Evolutionary conservation across 768 basidiomycete species (phyloP), one percentile per base, ranked within the genome.

Genomic region (Amanita jacksonii): DNA sequence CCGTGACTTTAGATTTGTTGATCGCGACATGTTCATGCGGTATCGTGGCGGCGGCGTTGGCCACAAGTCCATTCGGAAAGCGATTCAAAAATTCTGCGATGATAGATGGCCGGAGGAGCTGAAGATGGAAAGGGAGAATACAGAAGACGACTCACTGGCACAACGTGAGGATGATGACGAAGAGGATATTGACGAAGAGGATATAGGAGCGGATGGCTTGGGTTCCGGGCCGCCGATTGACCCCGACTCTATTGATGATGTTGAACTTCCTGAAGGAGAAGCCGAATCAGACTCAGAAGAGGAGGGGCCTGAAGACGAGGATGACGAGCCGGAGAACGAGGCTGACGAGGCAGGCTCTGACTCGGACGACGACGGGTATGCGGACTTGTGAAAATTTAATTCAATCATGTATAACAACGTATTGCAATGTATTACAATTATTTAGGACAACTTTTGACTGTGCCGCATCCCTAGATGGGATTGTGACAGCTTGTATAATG

Each of bases 1-100:
- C n/a, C n/a, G n/a, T n/a, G n/a, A n/a, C n/a, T 66, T 30, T 27
- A 25, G 35, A 36, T 36, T 36, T 9, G 35, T 39, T 28, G 27
- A 28, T 12, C 27, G 27, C 12, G 27, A 28, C 27, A 28, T 28
- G 27, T 28, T 28, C 12, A 39, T 39, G 38, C 23, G 24, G 27
- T 39, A 24, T 15, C 38, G 38, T n/a, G 38, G 38, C 9, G 38
- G 38, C 9, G 38, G 38, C 12, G 24, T 39, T 15, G 38, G 38
- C n/a, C 38, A 41, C 39, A 41, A 41, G 39, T 41, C 39, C 4
- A 41, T 41, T 19, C 40, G 31, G 16, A 41, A 41, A 8, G 31
- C 15, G 3, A 41, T 41, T 41, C 27, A 31, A 15, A 32, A 32
- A 7, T 41, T 41, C 16, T 41, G 27, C 6, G 16, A 41, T 8